Base-by-base conservation (phyloP, 441 rosid species). In the Macaranga tanarius region DNA sequence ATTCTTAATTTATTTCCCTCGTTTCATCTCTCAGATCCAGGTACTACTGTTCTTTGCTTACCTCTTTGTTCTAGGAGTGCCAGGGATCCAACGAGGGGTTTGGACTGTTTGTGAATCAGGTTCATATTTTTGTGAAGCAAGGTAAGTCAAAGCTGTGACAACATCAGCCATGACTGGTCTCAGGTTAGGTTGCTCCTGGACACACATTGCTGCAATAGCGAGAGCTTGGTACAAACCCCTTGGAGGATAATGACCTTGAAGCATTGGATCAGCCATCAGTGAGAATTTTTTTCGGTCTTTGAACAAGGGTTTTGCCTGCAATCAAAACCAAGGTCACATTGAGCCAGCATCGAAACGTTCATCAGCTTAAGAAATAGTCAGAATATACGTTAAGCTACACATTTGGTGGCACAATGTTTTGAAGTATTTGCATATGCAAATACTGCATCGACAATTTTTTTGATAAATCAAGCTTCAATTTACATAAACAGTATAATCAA, bases 131-230 rank as follows among this genome's bases (percentile, higher is more conserved):
- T 92, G 93, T 25, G 86, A 75, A 34, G 99, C 99, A 69, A 95
- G 96, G 75, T 90, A 90, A 71, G 75, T 81, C 56, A 95, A 85
- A 69, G 98, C 96, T 20, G 90, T 87, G 62, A 92, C 98, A 50
- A 95, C 97, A 75, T 95, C 99, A 0, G 95, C 92, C 56, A 92
- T 91, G 42, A 88, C 86, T 0, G 98, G 99, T 51, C 99, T 84
- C 95, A 83, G 86, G 66, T 83, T 84, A n/a, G 99, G 99, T 76
- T 92, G 95, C 74, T 92, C 98, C 73, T 92, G 98, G 40, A 92
- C 97, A 16, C 99, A 95, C 97, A 95, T 92, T 60, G 96, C 98
- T 19, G 99, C 95, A 11, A 92, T 87, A 7, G 98, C 96, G 60
- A 95, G 93, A 63, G 98, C 99, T 87, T 95, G 98, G 78, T 91